Evolutionary conservation across 768 basidiomycete species (phyloP).

Genomic region (Mycena galopus): DNA sequence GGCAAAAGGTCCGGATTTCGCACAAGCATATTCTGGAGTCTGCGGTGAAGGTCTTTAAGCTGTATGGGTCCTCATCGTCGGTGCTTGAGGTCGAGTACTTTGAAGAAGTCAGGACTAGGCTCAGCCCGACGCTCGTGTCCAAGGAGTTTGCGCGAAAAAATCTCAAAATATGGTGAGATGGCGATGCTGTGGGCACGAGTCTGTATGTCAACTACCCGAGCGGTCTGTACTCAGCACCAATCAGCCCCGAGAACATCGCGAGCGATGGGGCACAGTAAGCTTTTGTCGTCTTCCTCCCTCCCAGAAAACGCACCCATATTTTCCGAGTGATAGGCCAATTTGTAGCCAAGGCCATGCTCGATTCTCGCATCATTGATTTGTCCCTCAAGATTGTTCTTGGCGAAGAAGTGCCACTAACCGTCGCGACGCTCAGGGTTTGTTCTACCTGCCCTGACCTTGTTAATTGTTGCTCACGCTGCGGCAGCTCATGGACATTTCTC

Average conservation of each 20-base stretch:
- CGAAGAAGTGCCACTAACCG: slow-evolving; percentile 85
- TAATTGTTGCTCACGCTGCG: slow-evolving; percentile 23
- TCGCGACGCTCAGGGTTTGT: slow-evolving; percentile 84
- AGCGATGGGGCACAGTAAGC: slow-evolving; percentile 84
- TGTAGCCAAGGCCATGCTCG: slow-evolving; percentile 95
- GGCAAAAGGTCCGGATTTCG: slow-evolving; percentile 97
- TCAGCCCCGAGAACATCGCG: slow-evolving; percentile 74
- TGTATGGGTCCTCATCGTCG: slow-evolving; percentile 95
- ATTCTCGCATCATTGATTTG: slow-evolving; percentile 97
- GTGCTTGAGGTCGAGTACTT: slow-evolving; percentile 99
- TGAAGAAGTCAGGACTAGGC: slow-evolving; percentile 97
- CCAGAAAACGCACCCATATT: slow-evolving; percentile 86
- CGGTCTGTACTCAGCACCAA: slow-evolving; percentile 92
- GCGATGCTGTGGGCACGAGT: slow-evolving; percentile 71
- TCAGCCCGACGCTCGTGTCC: slow-evolving; percentile 96
- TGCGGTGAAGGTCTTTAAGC: slow-evolving; percentile 94
- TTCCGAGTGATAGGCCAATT: slow-evolving; percentile 95
- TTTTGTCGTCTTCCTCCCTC: slow-evolving; percentile 1
- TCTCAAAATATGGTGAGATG: slow-evolving; percentile 93
- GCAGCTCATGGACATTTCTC: slow-evolving; percentile 85
- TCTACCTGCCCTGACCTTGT: not conserved
- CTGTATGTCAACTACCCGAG: slow-evolving; percentile 86
- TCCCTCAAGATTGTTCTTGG: slow-evolving; percentile 91
- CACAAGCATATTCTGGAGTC: slow-evolving; percentile 95
- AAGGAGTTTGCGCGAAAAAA: slow-evolving; percentile 93